Evolutionary conservation across 257 asterid genomes (phyloP), one percentile per base, ranked within the genome.

Genomic region (Solanum virginianum): DNA sequence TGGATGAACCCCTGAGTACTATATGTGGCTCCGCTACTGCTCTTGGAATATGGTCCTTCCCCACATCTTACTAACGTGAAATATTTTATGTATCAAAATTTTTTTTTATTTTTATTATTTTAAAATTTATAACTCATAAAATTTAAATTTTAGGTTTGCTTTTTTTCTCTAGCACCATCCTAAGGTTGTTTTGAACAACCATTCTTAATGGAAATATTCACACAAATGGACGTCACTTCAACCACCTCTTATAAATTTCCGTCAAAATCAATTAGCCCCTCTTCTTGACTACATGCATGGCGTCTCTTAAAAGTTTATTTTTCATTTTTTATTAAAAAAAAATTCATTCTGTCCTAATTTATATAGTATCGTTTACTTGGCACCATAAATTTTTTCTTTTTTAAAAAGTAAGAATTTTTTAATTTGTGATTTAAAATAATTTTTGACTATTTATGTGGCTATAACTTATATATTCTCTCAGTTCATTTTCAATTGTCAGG

Each of bases 231-330:
- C 26, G 47, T 77, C 47, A 77, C 26, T 51, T 8, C 53, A 70
- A 70, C 79, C 29, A 18, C 54, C 54, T 70, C 79, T 84, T 20
- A 57, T 10, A 39, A 84, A 57, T 69, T 69, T 57, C 56, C 26
- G 81, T 83, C 86, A 54, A 51, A 69, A 68, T 32, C 15, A 69
- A 68, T 20, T 68, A 51, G 55, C 81, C 53, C 63, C 81, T 68
- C 80, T 84, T 60, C 66, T 84, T 84, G 86, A 70, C 86, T 70
- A 71, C 65, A 69, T 70, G 45, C 65, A 83, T 14, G 69, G 81
- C 4, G 56, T 54, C 85, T 59, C 68, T 51, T 29, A 22, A 39
- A 39, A 18, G 54, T 70, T 16, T 0, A 15, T 16, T 68, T 68
- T 8, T 16, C 1, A 0, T 39, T 17, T 32, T 32, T 3, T n/a